Evolutionary conservation across 2,329 filamentous ascomycete species (phyloP).

Genomic region (Niveomyces coronatus): DNA sequence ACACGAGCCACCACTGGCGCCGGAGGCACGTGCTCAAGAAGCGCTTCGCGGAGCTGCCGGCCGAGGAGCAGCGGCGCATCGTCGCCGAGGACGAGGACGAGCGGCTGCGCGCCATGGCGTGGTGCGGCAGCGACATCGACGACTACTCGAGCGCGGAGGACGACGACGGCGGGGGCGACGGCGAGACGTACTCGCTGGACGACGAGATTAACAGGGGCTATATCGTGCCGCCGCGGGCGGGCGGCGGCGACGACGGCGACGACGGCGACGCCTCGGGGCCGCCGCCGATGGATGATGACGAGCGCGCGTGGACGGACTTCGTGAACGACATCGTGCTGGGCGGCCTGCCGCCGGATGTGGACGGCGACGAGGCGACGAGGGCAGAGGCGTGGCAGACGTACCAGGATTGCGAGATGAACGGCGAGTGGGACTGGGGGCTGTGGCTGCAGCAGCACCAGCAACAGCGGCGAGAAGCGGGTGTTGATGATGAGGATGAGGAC

Average conservation of each 20-base stretch:
- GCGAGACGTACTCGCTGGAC: conserved; percentile 16
- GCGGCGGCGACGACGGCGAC: neutral
- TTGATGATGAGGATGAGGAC: conserved; percentile 9
- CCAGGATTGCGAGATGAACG: conserved; percentile 10
- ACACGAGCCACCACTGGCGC: conserved; percentile 30
- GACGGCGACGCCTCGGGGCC: conserved; percentile 3
- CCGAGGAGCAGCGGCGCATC: conserved; percentile 28
- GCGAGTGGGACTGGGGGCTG: conserved; percentile 15
- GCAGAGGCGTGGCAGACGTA: conserved; percentile 17
- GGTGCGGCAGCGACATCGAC: conserved; percentile 17
- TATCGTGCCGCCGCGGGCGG: conserved; percentile 16
- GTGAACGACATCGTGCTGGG: conserved; percentile 17
- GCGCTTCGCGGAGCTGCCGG: conserved; percentile 28
- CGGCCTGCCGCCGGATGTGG: conserved; percentile 13
- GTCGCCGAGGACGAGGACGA: conserved; percentile 26
- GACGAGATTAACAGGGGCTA: conserved; percentile 25
- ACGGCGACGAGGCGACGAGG: conserved; percentile 16
- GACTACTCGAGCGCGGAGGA: conserved; percentile 8
- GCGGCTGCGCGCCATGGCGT: conserved; percentile 24
- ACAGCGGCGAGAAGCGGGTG: conserved; percentile 1
- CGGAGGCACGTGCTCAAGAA: conserved; percentile 35
- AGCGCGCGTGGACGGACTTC: conserved; percentile 18
- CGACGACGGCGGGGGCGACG: conserved; percentile 1
- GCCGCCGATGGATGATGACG: conserved; percentile 14
- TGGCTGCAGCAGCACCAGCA: conserved; percentile 14